phyloP scores from a whole-genome alignment of 164 flowering plant genomes.

The Vitis rotundifolia region DNA sequence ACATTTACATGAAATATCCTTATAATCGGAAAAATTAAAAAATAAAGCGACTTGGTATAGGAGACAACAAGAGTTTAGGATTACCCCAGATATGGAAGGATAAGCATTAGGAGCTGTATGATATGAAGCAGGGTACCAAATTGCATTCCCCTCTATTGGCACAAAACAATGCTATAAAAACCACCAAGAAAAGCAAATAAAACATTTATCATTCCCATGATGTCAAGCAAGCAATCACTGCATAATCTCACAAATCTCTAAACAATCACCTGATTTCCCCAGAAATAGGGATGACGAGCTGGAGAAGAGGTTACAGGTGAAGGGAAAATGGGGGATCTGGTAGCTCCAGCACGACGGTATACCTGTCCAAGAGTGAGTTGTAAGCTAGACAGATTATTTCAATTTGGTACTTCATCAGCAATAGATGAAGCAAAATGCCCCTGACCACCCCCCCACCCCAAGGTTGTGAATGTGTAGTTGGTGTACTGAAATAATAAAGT shows the following conservation, averaged over 20 bases:
- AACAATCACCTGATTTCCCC: constrained; percentile 1
- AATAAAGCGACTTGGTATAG: not conserved
- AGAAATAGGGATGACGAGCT: constrained; percentile 2
- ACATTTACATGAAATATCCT: not conserved
- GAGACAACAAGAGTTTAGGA: not conserved
- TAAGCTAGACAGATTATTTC: not conserved
- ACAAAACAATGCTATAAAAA: constrained; percentile 6
- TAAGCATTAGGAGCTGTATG: too few species aligned
- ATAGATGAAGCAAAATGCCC: too few species aligned
- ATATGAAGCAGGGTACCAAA: too few species aligned
- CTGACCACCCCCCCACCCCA: too few species aligned
- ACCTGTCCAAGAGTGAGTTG: constrained; percentile 5
- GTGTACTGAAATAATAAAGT: too few species aligned
- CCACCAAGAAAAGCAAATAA: not conserved
- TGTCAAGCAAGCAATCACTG: not conserved
- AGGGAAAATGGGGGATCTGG: not conserved
- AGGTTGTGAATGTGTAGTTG: too few species aligned
- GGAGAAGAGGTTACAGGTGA: not conserved
- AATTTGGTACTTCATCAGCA: too few species aligned
- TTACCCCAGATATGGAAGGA: not conserved
- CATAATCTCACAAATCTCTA: too few species aligned
- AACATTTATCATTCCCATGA: not conserved
- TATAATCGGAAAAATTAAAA: not conserved
- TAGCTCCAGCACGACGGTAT: constrained; percentile 1
- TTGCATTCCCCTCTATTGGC: not conserved